Percentiles rank a stretch among this genome's conserved stretches.
Conservation (phyloP, 768 basidiomycete species). For the Pleurotus tuoliensis region DNA sequence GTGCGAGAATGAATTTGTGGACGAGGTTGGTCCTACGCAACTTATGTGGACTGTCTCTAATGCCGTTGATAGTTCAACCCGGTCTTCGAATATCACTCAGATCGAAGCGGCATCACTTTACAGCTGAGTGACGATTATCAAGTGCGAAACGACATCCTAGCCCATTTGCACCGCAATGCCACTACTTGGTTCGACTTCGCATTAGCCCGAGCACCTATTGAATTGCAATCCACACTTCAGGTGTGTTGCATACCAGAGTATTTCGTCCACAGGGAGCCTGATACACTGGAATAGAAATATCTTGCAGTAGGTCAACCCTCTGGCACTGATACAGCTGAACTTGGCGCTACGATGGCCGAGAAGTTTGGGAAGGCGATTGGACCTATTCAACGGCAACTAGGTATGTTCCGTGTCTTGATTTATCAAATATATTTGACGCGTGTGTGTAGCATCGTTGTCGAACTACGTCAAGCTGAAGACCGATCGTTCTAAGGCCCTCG, state of each 20-base stretch:
- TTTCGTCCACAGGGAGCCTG: constrained; percentile 1
- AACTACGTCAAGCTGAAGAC: constrained; percentile 60
- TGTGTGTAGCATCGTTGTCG: constrained; percentile 46
- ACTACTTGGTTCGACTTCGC: constrained; percentile 85
- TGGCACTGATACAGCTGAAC: constrained; percentile 74
- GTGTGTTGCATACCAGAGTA: constrained; percentile 33
- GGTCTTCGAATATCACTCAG: constrained; percentile 76
- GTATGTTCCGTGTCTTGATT: constrained; percentile 37
- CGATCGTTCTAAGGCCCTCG: constrained; percentile 77
- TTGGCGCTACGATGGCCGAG: constrained; percentile 89
- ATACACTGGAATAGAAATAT: constrained; percentile 64
- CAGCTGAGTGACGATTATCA: constrained; percentile 84
- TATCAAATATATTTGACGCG: not conserved
- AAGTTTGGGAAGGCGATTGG: constrained; percentile 81
- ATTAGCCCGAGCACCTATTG: constrained; percentile 84
- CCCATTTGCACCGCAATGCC: constrained; percentile 68
- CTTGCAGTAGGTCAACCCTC: constrained; percentile 71
- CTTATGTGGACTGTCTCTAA: not conserved
- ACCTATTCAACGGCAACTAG: constrained; percentile 67
- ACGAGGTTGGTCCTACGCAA: constrained; percentile 60
- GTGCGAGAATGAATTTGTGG: constrained; percentile 85
- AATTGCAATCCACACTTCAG: constrained; percentile 89
- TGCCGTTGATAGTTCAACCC: constrained; percentile 72
- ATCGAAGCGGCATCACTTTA: constrained; percentile 68
- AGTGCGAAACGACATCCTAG: constrained; percentile 80